A percentile compares a stretch with the other conserved stretches of the same genome.
phyloP scores from a whole-genome alignment of 768 basidiomycete species.

The Russula griseocarnosa region DNA sequence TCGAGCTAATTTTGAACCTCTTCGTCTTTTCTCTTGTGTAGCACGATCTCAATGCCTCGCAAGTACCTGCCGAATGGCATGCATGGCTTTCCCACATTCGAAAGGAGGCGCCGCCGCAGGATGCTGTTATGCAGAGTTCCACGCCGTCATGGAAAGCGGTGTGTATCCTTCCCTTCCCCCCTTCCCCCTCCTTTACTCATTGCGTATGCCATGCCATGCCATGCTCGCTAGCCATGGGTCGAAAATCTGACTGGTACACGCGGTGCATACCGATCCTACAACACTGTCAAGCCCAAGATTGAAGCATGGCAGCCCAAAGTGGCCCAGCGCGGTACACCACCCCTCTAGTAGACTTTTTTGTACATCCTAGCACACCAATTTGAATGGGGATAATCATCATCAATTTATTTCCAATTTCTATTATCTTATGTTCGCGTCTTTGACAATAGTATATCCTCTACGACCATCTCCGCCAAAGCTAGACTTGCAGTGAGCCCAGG shows the following conservation, averaged over 20 bases:
- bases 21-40: too few relatives aligned
- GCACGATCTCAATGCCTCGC: slow-evolving; percentile 87
- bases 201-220: not conserved
- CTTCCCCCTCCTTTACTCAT: not conserved
- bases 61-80: slow-evolving; percentile 96
- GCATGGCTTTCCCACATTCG: slow-evolving; percentile 93
- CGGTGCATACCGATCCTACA: slow-evolving; percentile 86
- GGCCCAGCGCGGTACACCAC: slow-evolving; percentile 41
- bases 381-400: not conserved
- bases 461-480: slow-evolving; percentile 81
- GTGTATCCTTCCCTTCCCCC: slow-evolving; percentile 34
- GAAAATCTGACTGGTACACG: slow-evolving; percentile 93
- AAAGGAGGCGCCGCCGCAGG: slow-evolving; percentile 70
- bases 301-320: slow-evolving; percentile 80
- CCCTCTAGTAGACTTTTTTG: slow-evolving; percentile 22
- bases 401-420: slow-evolving; percentile 14
- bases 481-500: slow-evolving; percentile 87
- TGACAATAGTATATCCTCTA: slow-evolving; percentile 53
- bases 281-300: slow-evolving; percentile 80
- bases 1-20: too few relatives aligned
- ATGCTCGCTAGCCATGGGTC: slow-evolving; percentile 57
- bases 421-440: slow-evolving; percentile 5
- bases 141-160: slow-evolving; percentile 84
- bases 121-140: slow-evolving; percentile 61
- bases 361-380: slow-evolving; percentile 11